Evolutionary conservation across 441 rosid species (phyloP).

Genomic region (Melastoma candidum): DNA sequence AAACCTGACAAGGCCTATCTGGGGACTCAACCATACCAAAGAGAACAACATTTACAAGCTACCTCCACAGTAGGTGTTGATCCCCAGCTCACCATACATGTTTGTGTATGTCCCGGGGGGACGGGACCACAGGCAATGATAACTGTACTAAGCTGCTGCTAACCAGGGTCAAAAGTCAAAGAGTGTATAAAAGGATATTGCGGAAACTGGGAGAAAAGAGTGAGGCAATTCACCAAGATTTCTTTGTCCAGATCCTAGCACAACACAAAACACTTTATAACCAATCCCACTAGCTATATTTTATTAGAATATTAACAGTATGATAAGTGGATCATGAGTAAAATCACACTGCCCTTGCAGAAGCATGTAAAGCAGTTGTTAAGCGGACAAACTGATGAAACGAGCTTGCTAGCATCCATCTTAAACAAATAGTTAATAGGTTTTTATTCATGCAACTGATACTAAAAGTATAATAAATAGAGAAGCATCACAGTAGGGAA

Average conservation of each 20-base stretch:
- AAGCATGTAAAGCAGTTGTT: too few relatives aligned
- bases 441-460: not conserved
- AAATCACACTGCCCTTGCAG: too few relatives aligned
- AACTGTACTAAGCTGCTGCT: constrained; percentile 45
- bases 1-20: constrained; percentile 43
- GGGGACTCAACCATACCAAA: constrained; percentile 46
- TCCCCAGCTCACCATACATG: constrained; percentile 32
- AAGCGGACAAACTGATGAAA: too few relatives aligned
- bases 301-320: too few relatives aligned
- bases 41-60: constrained; percentile 42
- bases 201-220: too few relatives aligned
- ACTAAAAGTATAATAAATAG: not conserved
- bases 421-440: not conserved
- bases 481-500: not conserved
- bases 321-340: too few relatives aligned
- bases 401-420: not conserved
- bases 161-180: not conserved
- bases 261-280: too few relatives aligned
- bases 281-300: too few relatives aligned
- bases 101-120: constrained; percentile 71
- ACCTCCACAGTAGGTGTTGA: constrained; percentile 39
- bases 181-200: too few relatives aligned
- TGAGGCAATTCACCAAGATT: too few relatives aligned
- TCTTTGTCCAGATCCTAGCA: too few relatives aligned
- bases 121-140: constrained; percentile 52